Evolutionary conservation across 2,329 filamentous ascomycete species (phyloP), one percentile per base, ranked within the genome.

Genomic region (Alternaria alternata): DNA sequence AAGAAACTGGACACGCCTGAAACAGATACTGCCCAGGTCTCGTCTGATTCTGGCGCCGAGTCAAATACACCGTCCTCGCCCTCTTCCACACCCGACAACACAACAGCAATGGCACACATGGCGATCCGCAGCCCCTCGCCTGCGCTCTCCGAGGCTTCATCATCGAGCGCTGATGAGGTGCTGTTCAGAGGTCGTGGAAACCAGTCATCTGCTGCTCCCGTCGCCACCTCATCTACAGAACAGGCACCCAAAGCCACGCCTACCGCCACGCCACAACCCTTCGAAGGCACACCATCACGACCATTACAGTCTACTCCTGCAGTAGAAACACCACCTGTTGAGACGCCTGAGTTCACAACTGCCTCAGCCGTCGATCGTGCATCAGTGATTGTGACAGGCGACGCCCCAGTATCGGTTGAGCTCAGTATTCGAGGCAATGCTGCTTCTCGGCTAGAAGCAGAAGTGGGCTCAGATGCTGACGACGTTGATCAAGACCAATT

Each of bases 101-200:
- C 68, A 18, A 55, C 60, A n/a, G 69, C 73, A 12, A 75, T 76
- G 67, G 73, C 68, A 8, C 61, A 72, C 3, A 73, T 75, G 71
- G 70, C 67, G 0, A 72, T 78, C 44, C 79, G 80, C 28, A 77
- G 73, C 38, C 69, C 79, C 2, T 82, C 80, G 5, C 73, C 73
- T 7, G 62, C 68, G 4, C 55, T 48, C 4, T 78, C 74, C 5
- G 59, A 67, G n/a, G 52, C 63, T 1, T 70, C 65, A 4, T 71
- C 64, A 14, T 71, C 66, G 9, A 69, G 62, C 28, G 61, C 89
- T 69, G 91, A 91, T 48, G 92, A 97, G 65, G 81, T 92, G 5
- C 63, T 79, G 18, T 79, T 79, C 63, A 66, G 63, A 60, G 77
- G 77, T 7, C 74, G 77, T 47, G 59, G 58, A 32, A 24, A 26